These are phyloP conservation scores for Oryza brachyantha DNA, from an alignment of 176 grass and related monocot species.

Conservation along the genomic window DNA sequence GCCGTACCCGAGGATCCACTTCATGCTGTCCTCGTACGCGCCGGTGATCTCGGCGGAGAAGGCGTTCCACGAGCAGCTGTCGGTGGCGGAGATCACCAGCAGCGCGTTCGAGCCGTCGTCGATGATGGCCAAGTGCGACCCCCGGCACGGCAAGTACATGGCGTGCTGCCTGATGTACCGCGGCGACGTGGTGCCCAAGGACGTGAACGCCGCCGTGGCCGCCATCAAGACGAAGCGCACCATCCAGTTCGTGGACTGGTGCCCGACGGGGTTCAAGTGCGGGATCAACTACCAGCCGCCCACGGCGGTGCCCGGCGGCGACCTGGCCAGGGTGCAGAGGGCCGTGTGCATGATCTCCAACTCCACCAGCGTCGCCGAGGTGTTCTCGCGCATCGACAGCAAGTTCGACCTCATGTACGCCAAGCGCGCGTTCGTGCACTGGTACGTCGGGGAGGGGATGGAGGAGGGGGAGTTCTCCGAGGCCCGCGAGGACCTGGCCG, in stretches of 20 bases:
- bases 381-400: conserved; percentile 79
- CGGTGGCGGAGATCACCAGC: conserved; percentile 80
- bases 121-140: conserved; percentile 91
- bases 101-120: conserved; percentile 79
- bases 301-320: conserved; percentile 65
- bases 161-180: conserved; percentile 92
- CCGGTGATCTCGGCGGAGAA: conserved; percentile 70
- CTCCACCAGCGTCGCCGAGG: conserved; percentile 79
- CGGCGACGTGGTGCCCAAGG: conserved; percentile 83
- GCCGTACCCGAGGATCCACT: conserved; percentile 80
- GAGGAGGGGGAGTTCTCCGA: conserved; percentile 46
- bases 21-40: conserved; percentile 83
- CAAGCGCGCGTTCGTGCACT: conserved; percentile 61
- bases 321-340: conserved; percentile 80
- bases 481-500: conserved; percentile 44
- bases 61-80: conserved; percentile 84
- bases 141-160: conserved; percentile 77
- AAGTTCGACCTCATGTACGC: conserved; percentile 95
- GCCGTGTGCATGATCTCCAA: conserved; percentile 93
- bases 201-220: conserved; percentile 73
- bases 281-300: conserved; percentile 89
- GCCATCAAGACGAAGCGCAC: conserved; percentile 86
- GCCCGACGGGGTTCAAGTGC: conserved; percentile 84
- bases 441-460: conserved; percentile 48
- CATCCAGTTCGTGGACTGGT: conserved; percentile 92